Evolutionary conservation across 192 early-diverging fungal genomes (phyloP), one percentile per base, ranked within the genome.

Genomic region (Martensiomyces pterosporus): DNA sequence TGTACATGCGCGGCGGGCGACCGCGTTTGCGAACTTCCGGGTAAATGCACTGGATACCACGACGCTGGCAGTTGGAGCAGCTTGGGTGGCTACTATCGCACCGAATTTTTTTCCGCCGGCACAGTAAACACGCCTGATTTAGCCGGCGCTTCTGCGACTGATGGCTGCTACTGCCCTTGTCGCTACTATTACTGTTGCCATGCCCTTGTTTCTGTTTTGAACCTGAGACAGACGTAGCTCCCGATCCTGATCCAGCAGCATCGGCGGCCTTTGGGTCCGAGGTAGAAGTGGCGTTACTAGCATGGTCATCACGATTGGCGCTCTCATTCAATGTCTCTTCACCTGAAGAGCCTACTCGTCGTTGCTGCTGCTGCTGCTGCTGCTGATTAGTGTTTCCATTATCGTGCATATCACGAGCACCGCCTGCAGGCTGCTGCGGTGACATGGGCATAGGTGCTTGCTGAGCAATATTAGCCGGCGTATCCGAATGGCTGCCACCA

Each of bases 11-110:
- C 10, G 64, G 64, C 32, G 71, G 71, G 9, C 71, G 58, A 10
- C 71, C 71, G 4, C 71, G 54, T 47, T 67, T 66, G 43, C 64
- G 58, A 13, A 67, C 58, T 38, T 74, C 71, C 10, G 71, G 71
- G 34, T 76, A 76, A 3, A 76, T 66, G 44, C 74, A 76, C 35
- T 57, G 57, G 39, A 76, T 71, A 12, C 67, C 74, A 36, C 74
- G 54, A 25, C 58, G 61, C 39, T 60, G 47, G 52, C 74, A 76
- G 39, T 70, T 76, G 29, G 56, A 42, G 39, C 74, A 76, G 56
- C 55, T 66, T 7, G 74, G 74, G 8, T 60, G 66, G 2, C 17
- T 29, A 43, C 74, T 71, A 55, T 69, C 67, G 53, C 74, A 76
- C 19, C 62, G 52, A 19, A 76, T 67, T 48, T 76, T 76, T 18